Conservation (phyloP, 805 yeast genomes). For the Yamadazyma scolyti region DNA sequence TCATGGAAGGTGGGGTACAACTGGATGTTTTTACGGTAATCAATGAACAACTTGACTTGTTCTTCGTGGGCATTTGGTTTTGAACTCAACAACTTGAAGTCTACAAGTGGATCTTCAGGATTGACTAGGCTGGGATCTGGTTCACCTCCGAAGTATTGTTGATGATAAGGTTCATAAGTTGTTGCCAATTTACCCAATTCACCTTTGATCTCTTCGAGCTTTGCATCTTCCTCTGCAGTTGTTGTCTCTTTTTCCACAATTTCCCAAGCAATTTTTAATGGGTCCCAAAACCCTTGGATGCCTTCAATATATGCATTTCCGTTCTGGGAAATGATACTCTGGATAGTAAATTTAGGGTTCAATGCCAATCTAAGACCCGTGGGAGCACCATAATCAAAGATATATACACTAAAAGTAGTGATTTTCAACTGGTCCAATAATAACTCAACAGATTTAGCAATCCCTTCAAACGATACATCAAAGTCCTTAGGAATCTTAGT, state of each 20-base stretch:
- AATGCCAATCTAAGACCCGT: slow-evolving; percentile 36
- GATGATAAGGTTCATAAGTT: slow-evolving; percentile 8
- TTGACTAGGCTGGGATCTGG: slow-evolving; percentile 18
- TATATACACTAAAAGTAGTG: slow-evolving; percentile 26
- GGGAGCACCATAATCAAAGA: slow-evolving; percentile 46
- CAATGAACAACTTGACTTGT: slow-evolving; percentile 32
- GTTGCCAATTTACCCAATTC: slow-evolving; percentile 13
- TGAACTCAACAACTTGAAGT: slow-evolving; percentile 19
- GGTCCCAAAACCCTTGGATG: slow-evolving; percentile 37
- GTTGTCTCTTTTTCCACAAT: slow-evolving; percentile 11
- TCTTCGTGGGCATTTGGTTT: slow-evolving; percentile 19
- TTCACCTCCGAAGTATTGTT: slow-evolving; percentile 31
- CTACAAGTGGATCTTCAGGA: slow-evolving; percentile 29
- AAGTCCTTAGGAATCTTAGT: slow-evolving; percentile 26
- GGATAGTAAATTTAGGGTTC: slow-evolving; percentile 22
- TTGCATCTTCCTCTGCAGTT: slow-evolving; percentile 7
- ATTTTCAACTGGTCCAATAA: slow-evolving; percentile 24
- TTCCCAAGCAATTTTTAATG: slow-evolving; percentile 29
- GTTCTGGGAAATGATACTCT: slow-evolving; percentile 36
- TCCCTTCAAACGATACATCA: slow-evolving; percentile 24
- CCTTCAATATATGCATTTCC: slow-evolving; percentile 46
- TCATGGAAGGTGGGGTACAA: slow-evolving; percentile 36
- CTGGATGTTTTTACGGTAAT: slow-evolving; percentile 30
- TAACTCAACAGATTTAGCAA: slow-evolving; percentile 26
- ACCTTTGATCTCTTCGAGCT: slow-evolving; percentile 10